Evolutionary conservation across 352 stramenopile species (phyloP), one percentile per base, ranked within the genome.

Genomic region (Phytophthora quininea): DNA sequence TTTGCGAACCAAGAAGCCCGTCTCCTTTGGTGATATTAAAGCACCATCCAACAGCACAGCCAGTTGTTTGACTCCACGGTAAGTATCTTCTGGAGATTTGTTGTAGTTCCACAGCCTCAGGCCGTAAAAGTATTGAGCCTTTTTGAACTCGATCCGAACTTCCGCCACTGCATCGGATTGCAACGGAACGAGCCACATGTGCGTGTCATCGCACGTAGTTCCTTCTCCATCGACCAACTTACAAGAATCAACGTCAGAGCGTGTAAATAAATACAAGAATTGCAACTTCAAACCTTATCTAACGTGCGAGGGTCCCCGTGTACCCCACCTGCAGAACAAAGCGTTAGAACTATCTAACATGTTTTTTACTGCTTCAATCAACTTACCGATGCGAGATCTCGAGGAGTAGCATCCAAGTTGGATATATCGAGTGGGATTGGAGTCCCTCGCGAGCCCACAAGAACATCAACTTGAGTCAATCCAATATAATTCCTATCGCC

Each of bases 181-280:
- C 7, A 92, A 80, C 1, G 92, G 92, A 29, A 96, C 76, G 1
- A 98, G 79, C 92, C 92, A 98, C 80, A 94, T 91, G 69, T 98
- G 91, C 8, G 86, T 82, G 62, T 97, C 92, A 32, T 98, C 90
- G 49, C 77, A 96, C 3, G 90, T 97, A 29, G 72, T 77, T 7
- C 85, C 79, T 7, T 91, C 67, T 1, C 90, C 89, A 62, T 98
- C 91, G 8, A 97, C 66, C 10, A 98, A 64, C 84, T 94, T 33
- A 37, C 31, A 38, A 29, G 1, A 40, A 10, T 1, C 3, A n/a
- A 40, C 4, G 9, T 49, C 15, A 49, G 43, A 49, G 15, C 8
- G 15, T 3, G 19, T 8, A 7, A 27, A 29, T 19, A 0, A 30
- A 48, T 30, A 38, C 9, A 15, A 10, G 12, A 9, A 67, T 27